Evolutionary conservation across 2,329 filamentous ascomycete genomes (phyloP), one percentile per base, ranked within the genome.

Genomic region (Cercospora sp.): DNA sequence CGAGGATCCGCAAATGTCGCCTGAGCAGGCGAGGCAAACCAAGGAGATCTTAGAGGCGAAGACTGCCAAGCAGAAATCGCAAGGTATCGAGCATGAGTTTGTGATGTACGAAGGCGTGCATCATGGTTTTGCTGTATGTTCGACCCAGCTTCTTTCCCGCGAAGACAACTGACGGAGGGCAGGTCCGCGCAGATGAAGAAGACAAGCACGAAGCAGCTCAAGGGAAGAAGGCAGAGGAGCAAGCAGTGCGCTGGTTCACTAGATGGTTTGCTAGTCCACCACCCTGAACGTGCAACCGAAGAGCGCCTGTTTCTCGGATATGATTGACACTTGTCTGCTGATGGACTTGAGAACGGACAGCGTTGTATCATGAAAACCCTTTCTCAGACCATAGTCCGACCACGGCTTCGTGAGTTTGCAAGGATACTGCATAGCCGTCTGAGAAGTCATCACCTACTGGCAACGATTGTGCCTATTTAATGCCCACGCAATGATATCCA

Each of bases 231-330:
- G 79, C 79, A 5, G 79, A 80, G 69, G 75, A 71, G 30, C 79
- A 80, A 68, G 79, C 79, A 5, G 70, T 81, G 8, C 67, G 64
- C 12, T 81, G 79, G 79, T 81, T 80, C 68, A 71, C 59, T 30
- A 75, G 72, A 64, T 79, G 77, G 76, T 80, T 81, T 59, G 62
- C 67, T 5, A 67, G 64, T 26, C 66, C 66, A 23, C 53, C 67
- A 13, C 53, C 66, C 5, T 51, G 45, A 51, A 3, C 0, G 13
- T 13, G 45, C 20, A 7, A 6, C 45, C 5, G 18, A 23, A 13
- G 16, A 13, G 45, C 20, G 8, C 20, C 10, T 51, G 5, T 23
- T 23, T 6, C 10, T n/a, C 16, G 1, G 36, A 39, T 16, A n/a
- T 7, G 3, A n/a, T n/a, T 3, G n/a, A n/a, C 2, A 8, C 7